Evolutionary conservation across 306 rosid species (phyloP), one percentile per base, ranked within the genome.

Genomic region (Dryas octopetala): DNA sequence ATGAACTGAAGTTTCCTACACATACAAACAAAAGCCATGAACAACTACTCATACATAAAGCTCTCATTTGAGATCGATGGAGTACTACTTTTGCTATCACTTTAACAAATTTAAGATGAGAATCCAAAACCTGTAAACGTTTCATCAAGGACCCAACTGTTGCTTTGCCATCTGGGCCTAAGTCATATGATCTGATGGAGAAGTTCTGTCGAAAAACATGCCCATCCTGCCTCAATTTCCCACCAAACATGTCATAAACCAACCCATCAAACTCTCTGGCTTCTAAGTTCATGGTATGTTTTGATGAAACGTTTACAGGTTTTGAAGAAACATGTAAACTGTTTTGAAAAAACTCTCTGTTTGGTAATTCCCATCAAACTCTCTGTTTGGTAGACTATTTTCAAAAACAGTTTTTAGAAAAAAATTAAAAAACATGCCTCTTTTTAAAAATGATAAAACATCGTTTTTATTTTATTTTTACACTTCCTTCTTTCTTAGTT

Each of bases 1-100:
- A 68, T 79, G 74, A 57, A 83, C 3, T 17, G 63, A 26, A 9
- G 83, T 59, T 62, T 83, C 83, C 83, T 79, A 65, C 19, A 9
- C 17, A 6, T 8, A 28, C 32, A 28, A 28, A 14, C 6, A 9
- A 0, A 60, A 15, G 32, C 11, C 13, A 8, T 8, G 32, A 57
- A 57, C 12, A 57, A 57, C 28, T 7, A 10, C 13, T 19, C 5
- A 57, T 32, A 7, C 9, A 9, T 19, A 11, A 19, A 17, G 62
- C 38, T 28, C 2, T 28, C 32, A 28, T 54, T 15, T 11, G 55
- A 14, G 7, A 28, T 28, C 32, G 32, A 28, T 28, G 32, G 32
- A 1, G 28, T 5, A 57, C 14, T 57, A 57, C 32, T 11, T 17
- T 17, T 10, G 53, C 38, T 53, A 49, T 49, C 58, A 14, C 15